Evolutionary conservation across 768 basidiomycete species (phyloP).

Genomic region (Piloderma croceum): DNA sequence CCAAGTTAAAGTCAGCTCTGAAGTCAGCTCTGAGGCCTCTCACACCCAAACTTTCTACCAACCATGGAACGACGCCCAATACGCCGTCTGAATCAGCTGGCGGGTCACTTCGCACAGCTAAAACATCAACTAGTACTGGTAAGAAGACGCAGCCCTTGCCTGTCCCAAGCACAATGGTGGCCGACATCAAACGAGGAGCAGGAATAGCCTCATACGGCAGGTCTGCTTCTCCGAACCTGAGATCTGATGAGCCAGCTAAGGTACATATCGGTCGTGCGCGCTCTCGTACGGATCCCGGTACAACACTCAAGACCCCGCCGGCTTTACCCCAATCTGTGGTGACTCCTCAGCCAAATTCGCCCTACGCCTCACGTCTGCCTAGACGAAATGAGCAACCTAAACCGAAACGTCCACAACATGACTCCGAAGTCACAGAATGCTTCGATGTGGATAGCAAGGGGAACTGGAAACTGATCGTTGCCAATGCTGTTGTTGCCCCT

Average conservation of each 20-base stretch:
- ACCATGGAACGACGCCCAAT: no score
- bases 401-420: slow-evolving; percentile 11
- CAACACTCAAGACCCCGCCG: slow-evolving; percentile 8
- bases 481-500: slow-evolving; percentile 38
- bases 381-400: slow-evolving; percentile 4
- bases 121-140: no score
- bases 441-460: slow-evolving; percentile 35
- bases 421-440: slow-evolving; percentile 14
- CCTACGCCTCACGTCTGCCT: background rate
- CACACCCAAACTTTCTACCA: slow-evolving; percentile 22
- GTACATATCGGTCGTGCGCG: no score
- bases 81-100: no score
- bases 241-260: no score
- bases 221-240: no score
- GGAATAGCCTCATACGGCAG: no score
- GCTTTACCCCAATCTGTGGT: slow-evolving; percentile 6
- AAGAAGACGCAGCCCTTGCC: no score
- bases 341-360: slow-evolving; percentile 2
- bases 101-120: no score
- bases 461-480: slow-evolving; percentile 38
- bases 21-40: slow-evolving; percentile 38
- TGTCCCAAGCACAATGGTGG: no score
- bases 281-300: no score
- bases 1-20: slow-evolving; percentile 29
- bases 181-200: no score